phyloP scores from a whole-genome alignment of 257 asterid species.

The Paulownia fortunei region DNA sequence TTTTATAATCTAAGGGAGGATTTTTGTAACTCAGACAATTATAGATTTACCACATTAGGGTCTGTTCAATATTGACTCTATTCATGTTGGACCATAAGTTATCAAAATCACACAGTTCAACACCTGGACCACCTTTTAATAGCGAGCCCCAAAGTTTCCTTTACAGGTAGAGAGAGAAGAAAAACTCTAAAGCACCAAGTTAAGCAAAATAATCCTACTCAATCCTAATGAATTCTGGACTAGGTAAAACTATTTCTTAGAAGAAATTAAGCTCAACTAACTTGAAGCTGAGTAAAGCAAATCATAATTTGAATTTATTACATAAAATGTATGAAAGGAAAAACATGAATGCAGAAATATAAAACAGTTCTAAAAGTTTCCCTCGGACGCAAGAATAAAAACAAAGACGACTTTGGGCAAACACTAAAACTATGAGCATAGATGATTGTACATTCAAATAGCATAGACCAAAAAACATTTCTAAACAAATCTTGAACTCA shows the following conservation, averaged over 20 bases:
- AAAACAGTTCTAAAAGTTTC: neutral
- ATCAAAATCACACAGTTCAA: slow-evolving; percentile 41
- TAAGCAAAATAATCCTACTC: neutral
- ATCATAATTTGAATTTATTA: neutral
- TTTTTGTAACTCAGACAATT: slow-evolving; percentile 34
- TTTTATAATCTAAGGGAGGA: slow-evolving; percentile 29
- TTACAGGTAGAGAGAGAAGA: slow-evolving; percentile 14
- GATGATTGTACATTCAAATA: neutral
- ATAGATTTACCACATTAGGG: slow-evolving; percentile 34
- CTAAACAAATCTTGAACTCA: neutral
- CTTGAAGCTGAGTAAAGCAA: slow-evolving; percentile 3
- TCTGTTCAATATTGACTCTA: slow-evolving; percentile 37
- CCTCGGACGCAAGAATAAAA: neutral
- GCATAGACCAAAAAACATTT: neutral
- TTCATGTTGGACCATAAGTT: slow-evolving; percentile 47
- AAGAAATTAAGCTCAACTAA: neutral
- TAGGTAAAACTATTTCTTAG: neutral
- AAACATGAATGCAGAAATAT: neutral
- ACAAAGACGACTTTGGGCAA: neutral
- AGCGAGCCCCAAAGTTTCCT: slow-evolving; percentile 32
- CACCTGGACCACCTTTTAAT: slow-evolving; percentile 47
- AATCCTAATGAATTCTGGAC: neutral
- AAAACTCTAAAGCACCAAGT: neutral
- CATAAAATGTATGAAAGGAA: slow-evolving; percentile 4
- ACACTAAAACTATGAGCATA: neutral